Percentiles rank a stretch among this genome's conserved stretches.
Evolutionary conservation across 2,329 filamentous ascomycete species (phyloP).

Genomic region (Penicillium griseofulvum): DNA sequence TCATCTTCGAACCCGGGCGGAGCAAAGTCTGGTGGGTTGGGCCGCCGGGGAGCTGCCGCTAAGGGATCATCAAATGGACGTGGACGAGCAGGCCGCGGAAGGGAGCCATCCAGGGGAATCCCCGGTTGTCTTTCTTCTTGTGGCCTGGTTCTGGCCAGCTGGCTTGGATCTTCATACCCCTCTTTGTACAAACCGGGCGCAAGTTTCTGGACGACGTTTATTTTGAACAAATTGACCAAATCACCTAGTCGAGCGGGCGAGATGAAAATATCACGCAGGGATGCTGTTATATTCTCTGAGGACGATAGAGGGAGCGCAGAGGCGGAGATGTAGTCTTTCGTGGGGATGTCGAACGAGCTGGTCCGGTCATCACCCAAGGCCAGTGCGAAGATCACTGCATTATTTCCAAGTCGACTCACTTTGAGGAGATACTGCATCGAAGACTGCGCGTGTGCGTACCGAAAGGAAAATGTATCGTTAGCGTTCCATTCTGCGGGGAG

Average conservation of each 20-base stretch:
- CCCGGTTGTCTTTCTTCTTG: conserved; percentile 44
- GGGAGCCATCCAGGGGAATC: conserved; percentile 52
- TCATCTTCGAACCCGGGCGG: conserved; percentile 94
- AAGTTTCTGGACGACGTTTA: conserved; percentile 79
- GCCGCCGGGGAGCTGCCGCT: conserved; percentile 57
- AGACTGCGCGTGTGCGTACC: conserved; percentile 82
- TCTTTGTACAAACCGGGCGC: conserved; percentile 73
- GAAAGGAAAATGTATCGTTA: conserved; percentile 70
- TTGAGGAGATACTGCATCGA: conserved; percentile 81
- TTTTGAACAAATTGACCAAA: conserved; percentile 69
- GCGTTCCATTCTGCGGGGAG: conserved; percentile 80
- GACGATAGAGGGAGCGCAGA: conserved; percentile 55
- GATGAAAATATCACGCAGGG: conserved; percentile 65
- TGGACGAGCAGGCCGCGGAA: conserved; percentile 62
- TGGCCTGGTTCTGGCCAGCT: conserved; percentile 39
- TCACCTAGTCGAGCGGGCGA: conserved; percentile 67
- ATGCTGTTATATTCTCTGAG: conserved; percentile 28
- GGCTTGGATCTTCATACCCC: conserved; percentile 65
- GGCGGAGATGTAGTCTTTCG: conserved; percentile 71
- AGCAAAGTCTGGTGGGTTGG: conserved; percentile 71
- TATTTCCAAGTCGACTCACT: conserved; percentile 75
- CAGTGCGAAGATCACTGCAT: conserved; percentile 78
- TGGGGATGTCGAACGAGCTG: conserved; percentile 69
- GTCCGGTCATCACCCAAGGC: conserved; percentile 79
- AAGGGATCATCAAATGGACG: conserved; percentile 68